Evolutionary conservation across 805 yeast species (phyloP), one percentile per base, ranked within the genome.

Genomic region (Cyberlindnera subsufficiens): DNA sequence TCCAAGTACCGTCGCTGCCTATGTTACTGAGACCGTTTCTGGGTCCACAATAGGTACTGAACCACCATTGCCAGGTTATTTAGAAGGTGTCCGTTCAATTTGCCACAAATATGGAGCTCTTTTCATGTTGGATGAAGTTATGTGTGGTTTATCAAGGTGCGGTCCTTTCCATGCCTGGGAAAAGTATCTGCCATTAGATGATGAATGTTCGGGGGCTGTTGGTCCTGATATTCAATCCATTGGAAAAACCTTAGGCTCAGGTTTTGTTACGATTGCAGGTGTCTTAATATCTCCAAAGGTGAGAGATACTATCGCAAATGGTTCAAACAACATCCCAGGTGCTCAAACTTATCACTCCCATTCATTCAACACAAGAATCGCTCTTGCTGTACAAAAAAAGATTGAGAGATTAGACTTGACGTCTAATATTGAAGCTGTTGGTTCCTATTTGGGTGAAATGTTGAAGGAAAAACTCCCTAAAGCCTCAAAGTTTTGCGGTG

Each of bases 61-160:
- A 13, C 54, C 64, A 15, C 72, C 75, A 40, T 55, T 67, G 22
- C 67, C 67, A 47, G 75, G 75, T 16, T 73, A 73, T 53, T 60
- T 72, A 43, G 72, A 67, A 42, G 76, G 74, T 17, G 60, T 64
- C 43, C 60, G 70, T 43, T 67, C 63, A 30, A 58, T 75, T 39
- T 72, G 78, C 45, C 68, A 72, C 53, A 74, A 74, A 56, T 73
- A 74, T 53, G 78, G 74, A 37, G 69, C 71, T 19, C 56, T 74
- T 44, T 61, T 75, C 53, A 65, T 72, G 56, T 57, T 73, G 39
- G 80, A 75, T 54, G 80, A 75, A 59, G 74, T 75, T 35, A 74
- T 75, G 78, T 72, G 77, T 54, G 80, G 80, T 27, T 60, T 71
- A 42, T 80, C 79, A 20, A 65, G 80, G 49, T 65, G 70, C 54